Base-by-base conservation (phyloP, 768 basidiomycete species). In the Macrolepiota dolichaula region DNA sequence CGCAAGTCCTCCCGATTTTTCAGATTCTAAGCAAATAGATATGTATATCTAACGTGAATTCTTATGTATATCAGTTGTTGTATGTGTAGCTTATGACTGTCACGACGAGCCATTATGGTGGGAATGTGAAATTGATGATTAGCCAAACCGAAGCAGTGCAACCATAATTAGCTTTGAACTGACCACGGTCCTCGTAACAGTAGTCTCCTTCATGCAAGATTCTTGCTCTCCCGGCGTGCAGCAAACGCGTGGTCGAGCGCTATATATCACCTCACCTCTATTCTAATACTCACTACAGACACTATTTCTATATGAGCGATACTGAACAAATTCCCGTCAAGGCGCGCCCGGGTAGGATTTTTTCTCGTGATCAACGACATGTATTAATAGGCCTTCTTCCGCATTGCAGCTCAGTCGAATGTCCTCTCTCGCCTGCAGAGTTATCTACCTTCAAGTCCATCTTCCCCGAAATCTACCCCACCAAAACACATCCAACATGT, bases 1-100 rank as follows among this genome's bases (percentile, higher is more conserved):
- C 59, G 51, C 42, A 53, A 53, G 15, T 60, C 17, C 42, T 60
- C 59, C 6, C 51, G 59, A 35, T 52, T 52, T 42, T 60, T 60
- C 27, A 60, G 51, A 46, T 24, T 37, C 40, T 60, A 29, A 58
- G 10, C 11, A 27, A 29, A 52, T 24, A 15, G 17, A 24, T 49
- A 51, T 50, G 27, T 40, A 29, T 17, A 15, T 9, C 17, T 6
- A 32, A 19, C 7, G 42, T 35, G 54, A 42, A 55, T 24, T 12
- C 12, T 42, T 38, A 42, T 24, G 35, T 55, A 11, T 25, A 32
- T 35, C 25, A 3, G 47, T 49, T 49, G 12, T 24, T 27, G 25
- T 49, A 24, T 44, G 25, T 13, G n/a, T 42, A 13, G 40, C 13
- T 42, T 42, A 42, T 42, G 3, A 42, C 29, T 42, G 40, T 42